Percentiles rank a stretch among this genome's conserved stretches.
Evolutionary conservation across 2,329 filamentous ascomycete species (phyloP).

Genomic region (Calonectria pseudoreteaudii): DNA sequence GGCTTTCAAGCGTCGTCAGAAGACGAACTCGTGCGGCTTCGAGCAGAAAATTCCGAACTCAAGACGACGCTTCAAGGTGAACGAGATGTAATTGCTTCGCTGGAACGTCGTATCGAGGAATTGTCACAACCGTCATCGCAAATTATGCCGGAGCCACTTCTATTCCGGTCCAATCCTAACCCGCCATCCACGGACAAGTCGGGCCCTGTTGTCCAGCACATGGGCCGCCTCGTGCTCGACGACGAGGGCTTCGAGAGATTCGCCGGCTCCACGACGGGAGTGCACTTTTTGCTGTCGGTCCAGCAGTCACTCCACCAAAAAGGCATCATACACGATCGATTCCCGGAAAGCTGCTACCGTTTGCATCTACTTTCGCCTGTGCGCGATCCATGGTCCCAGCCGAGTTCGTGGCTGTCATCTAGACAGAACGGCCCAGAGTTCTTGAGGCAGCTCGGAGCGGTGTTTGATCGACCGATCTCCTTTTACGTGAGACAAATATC

Average conservation of each 20-base stretch:
- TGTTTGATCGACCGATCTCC: not conserved
- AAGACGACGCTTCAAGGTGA: not conserved
- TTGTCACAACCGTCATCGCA: not conserved
- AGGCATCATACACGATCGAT: not conserved
- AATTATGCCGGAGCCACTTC: not conserved
- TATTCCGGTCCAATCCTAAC: not conserved
- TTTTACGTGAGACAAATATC: not conserved
- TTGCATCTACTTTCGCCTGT: not conserved
- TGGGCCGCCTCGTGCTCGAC: not conserved
- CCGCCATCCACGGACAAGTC: not conserved
- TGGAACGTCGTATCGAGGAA: not conserved
- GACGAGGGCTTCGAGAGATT: not conserved
- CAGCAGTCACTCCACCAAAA: not conserved
- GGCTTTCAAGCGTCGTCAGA: not conserved
- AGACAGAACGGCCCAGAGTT: not conserved
- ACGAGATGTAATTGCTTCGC: not conserved
- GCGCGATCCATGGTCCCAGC: not conserved
- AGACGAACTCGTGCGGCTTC: not conserved
- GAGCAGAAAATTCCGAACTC: not conserved
- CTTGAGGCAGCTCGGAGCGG: not conserved
- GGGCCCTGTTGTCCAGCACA: not conserved
- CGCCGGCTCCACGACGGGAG: not conserved
- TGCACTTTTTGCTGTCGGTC: not conserved
- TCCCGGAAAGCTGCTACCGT: not conserved
- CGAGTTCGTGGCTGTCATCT: not conserved